A percentile compares a stretch with the other conserved stretches of the same genome.
Conservation (phyloP, 257 asterid genomes). For the Cynanchum wilfordii region DNA sequence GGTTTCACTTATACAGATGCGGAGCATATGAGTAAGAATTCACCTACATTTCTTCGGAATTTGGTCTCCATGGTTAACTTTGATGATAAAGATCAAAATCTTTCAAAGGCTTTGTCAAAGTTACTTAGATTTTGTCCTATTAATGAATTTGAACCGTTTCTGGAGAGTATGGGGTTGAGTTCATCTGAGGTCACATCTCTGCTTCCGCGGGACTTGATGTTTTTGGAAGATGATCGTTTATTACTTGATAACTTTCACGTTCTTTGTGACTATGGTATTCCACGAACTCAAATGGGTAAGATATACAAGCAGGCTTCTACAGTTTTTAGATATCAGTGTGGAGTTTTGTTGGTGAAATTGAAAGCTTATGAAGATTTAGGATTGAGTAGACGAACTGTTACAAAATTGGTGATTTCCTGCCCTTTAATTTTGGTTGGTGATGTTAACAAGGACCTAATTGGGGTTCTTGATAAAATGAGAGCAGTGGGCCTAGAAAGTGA, state of each 20-base stretch:
- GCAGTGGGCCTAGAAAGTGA: conserved; percentile 44
- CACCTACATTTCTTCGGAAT: conserved; percentile 54
- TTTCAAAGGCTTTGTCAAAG: conserved; percentile 47
- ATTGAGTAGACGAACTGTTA: conserved; percentile 50
- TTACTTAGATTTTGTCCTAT: conserved; percentile 72
- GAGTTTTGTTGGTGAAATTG: conserved; percentile 45
- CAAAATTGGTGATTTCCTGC: conserved; percentile 56
- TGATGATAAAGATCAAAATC: conserved; percentile 47
- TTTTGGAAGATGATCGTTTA: conserved; percentile 51
- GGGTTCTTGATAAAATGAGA: conserved; percentile 48
- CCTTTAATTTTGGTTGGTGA: conserved; percentile 69
- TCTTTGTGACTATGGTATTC: conserved; percentile 69
- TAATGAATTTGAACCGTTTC: conserved; percentile 89
- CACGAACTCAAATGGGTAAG: conserved; percentile 69
- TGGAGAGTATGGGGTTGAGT: conserved; percentile 83
- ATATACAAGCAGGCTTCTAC: conserved; percentile 61
- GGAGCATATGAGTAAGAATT: conserved; percentile 81
- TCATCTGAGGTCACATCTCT: conserved; percentile 41
- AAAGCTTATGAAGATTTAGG: conserved; percentile 60
- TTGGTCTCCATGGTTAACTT: conserved; percentile 44
- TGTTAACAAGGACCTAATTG: conserved; percentile 31
- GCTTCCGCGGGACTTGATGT: conserved; percentile 62
- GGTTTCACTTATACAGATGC: conserved; percentile 71
- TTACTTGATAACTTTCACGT: conserved; percentile 65
- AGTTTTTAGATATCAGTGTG: conserved; percentile 43